These are phyloP conservation scores for Trichophyton schoenleinii DNA, from an alignment of 2,329 filamentous ascomycete genomes.

Conservation along the genomic window DNA sequence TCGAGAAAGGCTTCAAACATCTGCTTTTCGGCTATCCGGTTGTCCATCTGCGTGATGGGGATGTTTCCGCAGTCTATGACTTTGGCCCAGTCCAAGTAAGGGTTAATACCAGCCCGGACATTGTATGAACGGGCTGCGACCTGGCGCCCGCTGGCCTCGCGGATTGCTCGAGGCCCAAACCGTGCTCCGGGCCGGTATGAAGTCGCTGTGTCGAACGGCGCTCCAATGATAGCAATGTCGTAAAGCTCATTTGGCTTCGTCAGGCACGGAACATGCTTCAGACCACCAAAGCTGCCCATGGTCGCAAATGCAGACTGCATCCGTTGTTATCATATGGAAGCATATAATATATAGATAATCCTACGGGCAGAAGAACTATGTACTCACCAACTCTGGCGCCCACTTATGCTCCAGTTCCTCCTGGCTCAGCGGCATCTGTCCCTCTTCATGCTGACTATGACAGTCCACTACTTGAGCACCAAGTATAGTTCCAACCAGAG, in stretches of 20 bases:
- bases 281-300: constrained; percentile 62
- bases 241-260: constrained; percentile 51
- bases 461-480: neutral
- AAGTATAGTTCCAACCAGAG: neutral
- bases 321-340: neutral
- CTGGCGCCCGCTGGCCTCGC: constrained; percentile 69
- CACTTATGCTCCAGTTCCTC: constrained; percentile 1
- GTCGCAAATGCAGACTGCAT: constrained; percentile 54
- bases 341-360: neutral
- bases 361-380: neutral
- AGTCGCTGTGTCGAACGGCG: constrained; percentile 62
- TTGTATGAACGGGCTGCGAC: constrained; percentile 72
- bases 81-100: constrained; percentile 64
- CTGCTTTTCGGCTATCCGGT: constrained; percentile 64
- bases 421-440: neutral
- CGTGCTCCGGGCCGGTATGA: constrained; percentile 59
- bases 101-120: constrained; percentile 67
- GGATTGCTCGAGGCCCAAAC: constrained; percentile 79
- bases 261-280: constrained; percentile 56
- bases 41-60: constrained; percentile 76
- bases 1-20: constrained; percentile 72
- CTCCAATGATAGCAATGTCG: constrained; percentile 61
- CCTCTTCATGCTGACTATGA: neutral
- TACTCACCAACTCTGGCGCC: neutral
- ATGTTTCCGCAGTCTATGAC: constrained; percentile 87